Evolutionary conservation across 768 basidiomycete species (phyloP).

Genomic region (Paxillus involutus): DNA sequence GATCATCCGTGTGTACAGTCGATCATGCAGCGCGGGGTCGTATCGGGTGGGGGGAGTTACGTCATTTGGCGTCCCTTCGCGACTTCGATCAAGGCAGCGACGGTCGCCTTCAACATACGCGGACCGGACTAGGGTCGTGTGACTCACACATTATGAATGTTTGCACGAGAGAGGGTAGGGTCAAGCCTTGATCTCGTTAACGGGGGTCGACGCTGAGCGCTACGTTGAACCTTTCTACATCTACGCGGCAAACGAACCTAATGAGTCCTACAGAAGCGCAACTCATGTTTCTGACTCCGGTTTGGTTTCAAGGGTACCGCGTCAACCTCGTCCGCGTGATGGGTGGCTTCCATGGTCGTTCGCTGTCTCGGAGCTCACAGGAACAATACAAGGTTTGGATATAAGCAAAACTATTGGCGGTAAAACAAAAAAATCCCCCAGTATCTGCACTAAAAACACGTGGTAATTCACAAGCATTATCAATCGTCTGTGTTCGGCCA

Average conservation of each 20-base stretch:
- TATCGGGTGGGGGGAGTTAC: background rate
- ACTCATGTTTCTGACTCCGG: background rate
- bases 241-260: conserved; percentile 34
- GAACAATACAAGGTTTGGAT: background rate
- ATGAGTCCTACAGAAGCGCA: conserved; percentile 24
- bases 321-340: background rate
- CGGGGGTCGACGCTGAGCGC: background rate
- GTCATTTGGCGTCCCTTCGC: background rate
- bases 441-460: background rate
- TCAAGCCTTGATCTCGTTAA: background rate
- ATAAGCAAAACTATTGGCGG: background rate
- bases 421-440: background rate
- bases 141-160: background rate
- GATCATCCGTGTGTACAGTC: too few relatives aligned
- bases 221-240: conserved; percentile 3
- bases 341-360: background rate
- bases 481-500: background rate
- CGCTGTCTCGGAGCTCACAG: background rate
- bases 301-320: background rate
- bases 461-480: background rate
- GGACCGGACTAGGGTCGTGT: background rate
- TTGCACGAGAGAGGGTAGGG: background rate
- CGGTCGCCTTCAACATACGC: background rate
- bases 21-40: too few relatives aligned
- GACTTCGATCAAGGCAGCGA: background rate